Evolutionary conservation across 2,329 filamentous ascomycete genomes (phyloP), one percentile per base, ranked within the genome.

Genomic region (Alternaria brassicae): DNA sequence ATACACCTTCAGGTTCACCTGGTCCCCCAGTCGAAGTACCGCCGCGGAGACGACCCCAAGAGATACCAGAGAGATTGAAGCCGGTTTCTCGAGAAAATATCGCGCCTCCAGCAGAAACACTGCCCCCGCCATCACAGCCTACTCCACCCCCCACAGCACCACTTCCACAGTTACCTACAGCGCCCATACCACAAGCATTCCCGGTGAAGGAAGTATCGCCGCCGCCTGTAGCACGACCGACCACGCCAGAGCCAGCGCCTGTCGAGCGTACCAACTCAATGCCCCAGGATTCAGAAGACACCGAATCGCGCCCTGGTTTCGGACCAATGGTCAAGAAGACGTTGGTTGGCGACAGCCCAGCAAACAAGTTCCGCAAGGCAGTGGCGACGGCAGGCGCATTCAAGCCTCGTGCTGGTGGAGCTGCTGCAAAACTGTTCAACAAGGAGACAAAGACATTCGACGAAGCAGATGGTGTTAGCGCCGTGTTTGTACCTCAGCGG

Each of bases 281-380:
- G 82, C 53, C 60, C 6, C 65, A 69, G 15, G 56, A 75, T 83
- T 83, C 78, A 77, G 84, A 85, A 27, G 83, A 84, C 42, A 83
- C 85, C 32, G 84, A 83, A 47, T 76, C 78, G 28, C 83, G 91
- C n/a, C 92, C 92, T 17, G 93, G 92, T 1, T 84, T 96, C 6
- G 92, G 92, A 0, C 92, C 93, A 2, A 97, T 97, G 93, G 90
- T 97, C 70, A 94, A 92, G 78, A 87, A 89, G 63, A 92, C 91
- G 0, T 87, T 87, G 61, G 89, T 88, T 1, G 88, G 85, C 62
- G 85, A 83, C n/a, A 89, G 95, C 56, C 83, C 95, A 69, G 91
- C 91, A 19, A 89, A 86, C 34, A 85, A 86, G 6, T 86, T 97
- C 61, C 91, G 91, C 79, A 96, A 92, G 77, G 92, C 92, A 23